Conservation (phyloP, 495 filamentous ascomycete species). For the Penicillium nucicola region DNA sequence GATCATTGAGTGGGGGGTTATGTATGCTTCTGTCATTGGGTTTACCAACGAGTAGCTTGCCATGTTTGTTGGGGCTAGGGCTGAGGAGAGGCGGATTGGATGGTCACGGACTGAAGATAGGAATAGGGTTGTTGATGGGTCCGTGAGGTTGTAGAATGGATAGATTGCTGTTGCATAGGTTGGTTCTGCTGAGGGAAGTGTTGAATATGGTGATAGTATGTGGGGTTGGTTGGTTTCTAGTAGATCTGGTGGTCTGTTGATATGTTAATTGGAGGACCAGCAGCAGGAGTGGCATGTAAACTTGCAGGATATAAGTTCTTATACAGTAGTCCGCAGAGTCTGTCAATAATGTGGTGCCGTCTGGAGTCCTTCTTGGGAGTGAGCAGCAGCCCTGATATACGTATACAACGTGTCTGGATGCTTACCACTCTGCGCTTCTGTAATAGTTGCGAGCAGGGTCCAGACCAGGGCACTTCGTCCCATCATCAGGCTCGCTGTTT, state of each 20-base stretch:
- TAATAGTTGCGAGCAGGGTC: conserved; percentile 42
- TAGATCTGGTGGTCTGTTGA: conserved; percentile 58
- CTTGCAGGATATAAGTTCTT: conserved; percentile 66
- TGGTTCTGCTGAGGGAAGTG: conserved; percentile 60
- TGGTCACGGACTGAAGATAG: conserved; percentile 67
- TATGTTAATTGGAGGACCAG: conserved; percentile 6
- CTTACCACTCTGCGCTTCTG: conserved; percentile 59
- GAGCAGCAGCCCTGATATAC: neutral
- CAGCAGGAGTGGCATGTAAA: neutral
- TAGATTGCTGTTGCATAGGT: conserved; percentile 68
- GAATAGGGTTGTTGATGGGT: conserved; percentile 63
- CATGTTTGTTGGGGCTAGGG: conserved; percentile 42
- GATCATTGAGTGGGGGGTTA: conserved; percentile 69
- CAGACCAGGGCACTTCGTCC: neutral
- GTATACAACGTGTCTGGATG: neutral
- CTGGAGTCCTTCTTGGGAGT: conserved; percentile 56
- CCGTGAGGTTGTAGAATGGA: conserved; percentile 66
- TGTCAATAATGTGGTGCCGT: conserved; percentile 81
- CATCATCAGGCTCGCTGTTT: neutral
- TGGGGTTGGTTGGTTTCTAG: conserved; percentile 53
- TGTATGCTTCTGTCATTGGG: conserved; percentile 74
- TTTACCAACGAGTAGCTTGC: conserved; percentile 71
- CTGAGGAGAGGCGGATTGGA: conserved; percentile 71
- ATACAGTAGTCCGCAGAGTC: conserved; percentile 65
- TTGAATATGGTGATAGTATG: conserved; percentile 57